Evolutionary conservation across 768 basidiomycete species (phyloP).

Genomic region (Pulveroboletus sp.): DNA sequence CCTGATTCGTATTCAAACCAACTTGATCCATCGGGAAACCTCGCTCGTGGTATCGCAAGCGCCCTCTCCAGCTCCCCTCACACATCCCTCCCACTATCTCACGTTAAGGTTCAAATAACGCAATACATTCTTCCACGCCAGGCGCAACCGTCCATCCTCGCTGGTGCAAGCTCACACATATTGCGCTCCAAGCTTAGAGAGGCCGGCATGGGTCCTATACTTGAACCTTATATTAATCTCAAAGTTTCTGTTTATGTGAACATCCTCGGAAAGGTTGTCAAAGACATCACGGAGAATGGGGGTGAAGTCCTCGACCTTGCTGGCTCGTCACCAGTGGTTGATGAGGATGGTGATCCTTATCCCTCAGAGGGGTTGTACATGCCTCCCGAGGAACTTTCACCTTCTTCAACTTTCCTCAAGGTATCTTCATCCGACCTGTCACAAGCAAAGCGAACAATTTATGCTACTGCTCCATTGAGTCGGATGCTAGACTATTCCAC

Average conservation of each 20-base stretch:
- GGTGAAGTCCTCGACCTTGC: conserved; percentile 77
- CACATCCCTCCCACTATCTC: conserved; percentile 68
- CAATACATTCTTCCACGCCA: conserved; percentile 42
- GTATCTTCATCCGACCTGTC: conserved; percentile 31
- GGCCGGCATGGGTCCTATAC: conserved; percentile 66
- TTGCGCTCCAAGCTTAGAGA: conserved; percentile 59
- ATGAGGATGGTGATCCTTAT: conserved; percentile 43
- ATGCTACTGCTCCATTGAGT: conserved; percentile 75
- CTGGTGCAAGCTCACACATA: conserved; percentile 63
- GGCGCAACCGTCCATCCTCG: conserved; percentile 49
- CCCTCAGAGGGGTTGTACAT: conserved; percentile 67
- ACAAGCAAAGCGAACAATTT: conserved; percentile 59
- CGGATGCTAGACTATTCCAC: conserved; percentile 79
- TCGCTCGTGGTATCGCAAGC: conserved; percentile 69
- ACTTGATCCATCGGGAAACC: conserved; percentile 46
- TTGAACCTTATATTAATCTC: conserved; percentile 75
- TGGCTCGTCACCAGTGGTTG: conserved; percentile 31
- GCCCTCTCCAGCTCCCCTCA: conserved; percentile 78
- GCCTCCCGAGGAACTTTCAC: conserved; percentile 74
- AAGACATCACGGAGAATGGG: conserved; percentile 79
- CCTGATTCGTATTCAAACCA: conserved; percentile 46
- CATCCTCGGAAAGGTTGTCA: conserved; percentile 72
- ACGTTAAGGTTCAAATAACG: conserved; percentile 55
- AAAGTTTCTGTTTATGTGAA: conserved; percentile 68
- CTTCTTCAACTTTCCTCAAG: conserved; percentile 47